phyloP scores from a whole-genome alignment of 805 yeast species.

The Kazachstania kunashirensis region DNA sequence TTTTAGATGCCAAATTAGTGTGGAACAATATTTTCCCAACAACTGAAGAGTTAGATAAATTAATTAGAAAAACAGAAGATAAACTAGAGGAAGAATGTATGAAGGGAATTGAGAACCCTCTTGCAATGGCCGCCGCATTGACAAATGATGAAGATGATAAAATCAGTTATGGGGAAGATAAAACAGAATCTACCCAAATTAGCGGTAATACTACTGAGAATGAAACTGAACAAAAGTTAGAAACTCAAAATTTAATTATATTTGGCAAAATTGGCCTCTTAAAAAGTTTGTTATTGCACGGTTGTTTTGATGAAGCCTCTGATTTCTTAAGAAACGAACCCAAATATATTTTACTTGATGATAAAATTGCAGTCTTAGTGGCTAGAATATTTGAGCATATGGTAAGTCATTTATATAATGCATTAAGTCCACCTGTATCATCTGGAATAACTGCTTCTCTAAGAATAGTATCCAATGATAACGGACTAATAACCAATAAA shows the following conservation, averaged over 20 bases:
- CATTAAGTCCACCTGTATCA: too few species aligned
- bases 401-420: conserved; percentile 34
- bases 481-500: conserved; percentile 3
- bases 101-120: conserved; percentile 61
- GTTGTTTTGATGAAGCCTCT: conserved; percentile 49
- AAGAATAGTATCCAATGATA: not conserved
- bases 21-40: conserved; percentile 49
- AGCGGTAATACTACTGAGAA: conserved; percentile 7
- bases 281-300: conserved; percentile 45
- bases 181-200: conserved; percentile 2
- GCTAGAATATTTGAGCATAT: conserved; percentile 40
- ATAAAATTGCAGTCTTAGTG: conserved; percentile 38
- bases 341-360: conserved; percentile 44
- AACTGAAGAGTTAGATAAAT: conserved; percentile 36
- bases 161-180: not conserved
- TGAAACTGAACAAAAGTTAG: conserved; percentile 11
- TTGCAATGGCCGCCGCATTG: conserved; percentile 83
- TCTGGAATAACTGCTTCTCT: not conserved
- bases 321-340: conserved; percentile 53
- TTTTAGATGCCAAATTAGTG: conserved; percentile 53
- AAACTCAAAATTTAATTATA: conserved; percentile 4
- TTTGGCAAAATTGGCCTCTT: conserved; percentile 39
- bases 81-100: conserved; percentile 46
- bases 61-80: conserved; percentile 38
- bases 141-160: conserved; percentile 52